Evolutionary conservation across 163 green algal species (phyloP).

Genomic region (Prototheca wickerhamii): DNA sequence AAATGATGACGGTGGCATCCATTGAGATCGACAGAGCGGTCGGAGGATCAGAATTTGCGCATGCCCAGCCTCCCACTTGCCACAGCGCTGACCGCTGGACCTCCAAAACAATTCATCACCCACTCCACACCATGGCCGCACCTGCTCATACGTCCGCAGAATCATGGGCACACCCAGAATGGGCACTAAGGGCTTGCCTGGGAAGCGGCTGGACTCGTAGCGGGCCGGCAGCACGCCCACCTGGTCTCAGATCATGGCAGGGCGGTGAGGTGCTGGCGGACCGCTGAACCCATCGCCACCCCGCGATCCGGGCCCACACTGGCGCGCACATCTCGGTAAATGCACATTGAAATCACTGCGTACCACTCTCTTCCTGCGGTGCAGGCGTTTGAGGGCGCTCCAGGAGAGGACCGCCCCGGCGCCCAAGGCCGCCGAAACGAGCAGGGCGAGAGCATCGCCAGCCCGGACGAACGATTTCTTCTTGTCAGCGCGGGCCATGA

Average conservation of each 20-base stretch:
- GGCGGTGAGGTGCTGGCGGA: neutral
- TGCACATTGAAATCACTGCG: too few species aligned
- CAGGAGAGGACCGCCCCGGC: too few species aligned
- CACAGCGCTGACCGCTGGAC: too few species aligned
- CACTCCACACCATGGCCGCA: too few species aligned
- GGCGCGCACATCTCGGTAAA: too few species aligned
- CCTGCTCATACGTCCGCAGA: conserved; percentile 39
- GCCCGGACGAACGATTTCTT: too few species aligned
- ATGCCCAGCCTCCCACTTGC: too few species aligned
- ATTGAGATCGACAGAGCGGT: too few species aligned
- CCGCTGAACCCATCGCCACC: neutral
- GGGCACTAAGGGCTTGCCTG: conserved; percentile 44
- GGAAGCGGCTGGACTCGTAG: conserved; percentile 41
- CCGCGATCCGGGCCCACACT: too few species aligned
- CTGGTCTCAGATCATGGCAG: conserved; percentile 10
- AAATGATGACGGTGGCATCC: neutral
- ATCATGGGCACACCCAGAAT: conserved; percentile 49
- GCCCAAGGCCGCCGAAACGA: neutral
- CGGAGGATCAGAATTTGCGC: too few species aligned
- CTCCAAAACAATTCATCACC: too few species aligned
- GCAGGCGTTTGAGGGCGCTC: neutral
- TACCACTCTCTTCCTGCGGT: neutral
- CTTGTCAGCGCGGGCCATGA: too few species aligned
- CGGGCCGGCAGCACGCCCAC: conserved; percentile 42
- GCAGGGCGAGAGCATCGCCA: neutral